Conservation (phyloP, 2,329 filamentous ascomycete genomes). For the Aurifilum marmelostoma region DNA sequence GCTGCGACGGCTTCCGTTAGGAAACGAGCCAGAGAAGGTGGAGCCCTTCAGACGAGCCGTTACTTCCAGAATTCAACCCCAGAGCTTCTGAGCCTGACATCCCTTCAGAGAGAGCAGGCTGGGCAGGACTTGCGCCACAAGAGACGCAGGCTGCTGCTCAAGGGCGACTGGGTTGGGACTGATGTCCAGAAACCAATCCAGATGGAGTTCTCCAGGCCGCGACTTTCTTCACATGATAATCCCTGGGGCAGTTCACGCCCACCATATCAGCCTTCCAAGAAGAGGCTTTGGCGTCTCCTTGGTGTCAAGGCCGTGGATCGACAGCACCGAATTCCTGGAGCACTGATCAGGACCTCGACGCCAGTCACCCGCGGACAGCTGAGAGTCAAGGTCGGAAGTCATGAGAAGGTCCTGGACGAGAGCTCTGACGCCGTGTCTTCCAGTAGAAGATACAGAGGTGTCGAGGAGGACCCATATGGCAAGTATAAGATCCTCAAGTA, state of each 20-base stretch:
- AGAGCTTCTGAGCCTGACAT: background rate
- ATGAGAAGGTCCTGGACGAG: conserved; percentile 36
- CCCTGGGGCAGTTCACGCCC: conserved; percentile 34
- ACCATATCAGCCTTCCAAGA: conserved; percentile 23
- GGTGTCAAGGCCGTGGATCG: conserved; percentile 11
- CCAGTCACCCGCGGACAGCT: conserved; percentile 30
- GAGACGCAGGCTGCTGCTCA: conserved; percentile 37
- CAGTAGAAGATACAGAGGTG: conserved; percentile 13
- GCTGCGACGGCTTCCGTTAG: conserved; percentile 17
- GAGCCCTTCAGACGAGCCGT: conserved; percentile 9
- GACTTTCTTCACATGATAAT: conserved; percentile 30
- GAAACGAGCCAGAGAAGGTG: conserved; percentile 20
- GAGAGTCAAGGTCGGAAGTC: conserved; percentile 42
- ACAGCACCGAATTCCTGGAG: conserved; percentile 7
- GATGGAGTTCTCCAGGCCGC: conserved; percentile 34
- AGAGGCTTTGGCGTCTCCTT: conserved; percentile 22
- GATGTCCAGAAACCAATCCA: conserved; percentile 39
- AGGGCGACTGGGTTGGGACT: conserved; percentile 42
- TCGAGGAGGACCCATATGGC: background rate
- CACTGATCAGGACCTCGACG: background rate
- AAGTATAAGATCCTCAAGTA: background rate
- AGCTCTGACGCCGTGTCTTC: conserved; percentile 27
- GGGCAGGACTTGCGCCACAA: conserved; percentile 33
- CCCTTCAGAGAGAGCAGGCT: background rate
- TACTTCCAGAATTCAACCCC: conserved; percentile 10